Percentiles rank a stretch among this genome's conserved stretches.
phyloP scores from a whole-genome alignment of 441 rosid species.

The Pelargonium fulgidum region DNA sequence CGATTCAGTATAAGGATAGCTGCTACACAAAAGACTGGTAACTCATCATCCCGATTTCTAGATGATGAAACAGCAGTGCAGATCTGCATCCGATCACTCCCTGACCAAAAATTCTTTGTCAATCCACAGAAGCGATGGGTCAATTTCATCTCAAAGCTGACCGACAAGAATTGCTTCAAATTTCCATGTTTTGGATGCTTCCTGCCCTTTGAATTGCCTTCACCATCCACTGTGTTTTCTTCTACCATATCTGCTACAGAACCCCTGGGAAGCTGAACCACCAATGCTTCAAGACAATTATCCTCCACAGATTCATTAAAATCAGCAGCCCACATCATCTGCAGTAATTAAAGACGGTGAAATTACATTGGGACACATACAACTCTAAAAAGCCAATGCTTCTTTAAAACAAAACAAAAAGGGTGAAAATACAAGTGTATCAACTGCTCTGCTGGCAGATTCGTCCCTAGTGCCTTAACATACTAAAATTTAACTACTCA shows the following conservation, averaged over 20 bases:
- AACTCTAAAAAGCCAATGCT: too few species aligned
- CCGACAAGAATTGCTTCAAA: slow-evolving; percentile 34
- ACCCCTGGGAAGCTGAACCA: slow-evolving; percentile 45
- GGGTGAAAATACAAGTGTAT: too few species aligned
- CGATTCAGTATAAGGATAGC: slow-evolving; percentile 81
- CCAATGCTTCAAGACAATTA: slow-evolving; percentile 65
- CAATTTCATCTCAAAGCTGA: slow-evolving; percentile 42
- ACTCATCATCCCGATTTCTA: slow-evolving; percentile 52
- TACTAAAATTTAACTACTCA: background rate
- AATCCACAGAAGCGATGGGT: slow-evolving; percentile 66
- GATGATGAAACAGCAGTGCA: slow-evolving; percentile 47
- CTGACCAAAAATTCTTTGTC: slow-evolving; percentile 63
- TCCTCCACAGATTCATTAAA: slow-evolving; percentile 57
- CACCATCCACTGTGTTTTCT: slow-evolving; percentile 36
- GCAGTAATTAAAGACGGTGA: too few species aligned
- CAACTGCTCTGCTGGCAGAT: background rate
- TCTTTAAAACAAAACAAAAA: too few species aligned
- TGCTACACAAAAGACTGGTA: slow-evolving; percentile 90
- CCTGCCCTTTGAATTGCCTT: slow-evolving; percentile 34
- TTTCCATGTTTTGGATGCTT: slow-evolving; percentile 36
- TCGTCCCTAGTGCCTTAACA: background rate
- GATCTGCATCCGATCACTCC: slow-evolving; percentile 45
- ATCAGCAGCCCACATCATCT: slow-evolving; percentile 99
- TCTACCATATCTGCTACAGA: slow-evolving; percentile 38
- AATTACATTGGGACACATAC: too few species aligned